Evolutionary conservation across 306 rosid genomes (phyloP), one percentile per base, ranked within the genome.

Genomic region (Lathyrus aphaca): DNA sequence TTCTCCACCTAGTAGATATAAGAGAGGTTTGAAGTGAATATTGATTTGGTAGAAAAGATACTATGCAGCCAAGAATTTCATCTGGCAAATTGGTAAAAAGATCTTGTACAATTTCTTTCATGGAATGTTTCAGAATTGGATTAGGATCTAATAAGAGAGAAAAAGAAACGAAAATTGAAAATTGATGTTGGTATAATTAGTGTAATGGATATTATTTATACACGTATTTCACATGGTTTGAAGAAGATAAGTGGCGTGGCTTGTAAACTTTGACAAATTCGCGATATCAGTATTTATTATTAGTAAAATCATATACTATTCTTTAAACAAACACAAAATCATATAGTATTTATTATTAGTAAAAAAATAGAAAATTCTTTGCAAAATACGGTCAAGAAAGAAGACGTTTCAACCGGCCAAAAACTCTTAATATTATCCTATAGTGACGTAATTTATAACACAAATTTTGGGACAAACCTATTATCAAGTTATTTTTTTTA

Each of bases 21-120:
- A 86, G 85, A 57, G 80, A 75, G 44, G 95, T 92, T 74, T 84
- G 78, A 0, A 89, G 78, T 58, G 91, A 87, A 57, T 81, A 79
- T 71, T 87, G 92, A 15, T 72, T 73, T 30, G 96, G 88, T 35
- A 92, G 86, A 74, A 83, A 86, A 19, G 96, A 77, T 50, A 90
- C 72, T 37, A 88, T 73, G 55, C 70, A 59, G 55, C 87, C 14
- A 37, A 92, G 80, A 51, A 88, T 71, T 46, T 89, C 86, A 13
- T 78, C 76, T 60, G 86, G 78, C 21, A 82, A 61, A 71, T 51
- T 37, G 27, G 43, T 49, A 25, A 82, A 78, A 37, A 39, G 17
- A 48, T 74, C 66, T 18, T 74, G 66, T 11, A 15, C 15, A 45
- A 12, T 43, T 4, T 55, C 66, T 62, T 57, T 73, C 86, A 77